Percentiles rank a stretch among this genome's conserved stretches.
Conservation (phyloP, 495 filamentous ascomycete genomes). For the Tuber microsphaerosporum region DNA sequence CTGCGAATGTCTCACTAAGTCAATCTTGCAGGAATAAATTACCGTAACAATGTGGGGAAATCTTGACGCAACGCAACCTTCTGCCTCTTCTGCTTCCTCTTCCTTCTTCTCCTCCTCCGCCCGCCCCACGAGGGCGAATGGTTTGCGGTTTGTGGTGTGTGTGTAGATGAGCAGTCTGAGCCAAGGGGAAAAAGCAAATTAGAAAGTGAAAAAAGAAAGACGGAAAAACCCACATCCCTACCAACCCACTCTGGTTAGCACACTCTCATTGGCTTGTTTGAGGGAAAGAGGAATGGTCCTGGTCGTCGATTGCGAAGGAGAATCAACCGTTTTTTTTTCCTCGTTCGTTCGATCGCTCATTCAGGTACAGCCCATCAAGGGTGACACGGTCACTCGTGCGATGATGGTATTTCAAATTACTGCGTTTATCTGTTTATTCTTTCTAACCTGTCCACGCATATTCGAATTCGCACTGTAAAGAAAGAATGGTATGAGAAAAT, state of each 20-base stretch:
- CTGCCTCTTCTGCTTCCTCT: background rate
- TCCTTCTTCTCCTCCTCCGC: background rate
- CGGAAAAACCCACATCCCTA: slow-evolving; percentile 1
- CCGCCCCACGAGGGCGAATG: slow-evolving; percentile 1
- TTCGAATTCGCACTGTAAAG: too few species aligned
- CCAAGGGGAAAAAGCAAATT: background rate
- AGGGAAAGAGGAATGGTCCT: background rate
- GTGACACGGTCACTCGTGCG: background rate
- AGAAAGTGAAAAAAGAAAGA: background rate
- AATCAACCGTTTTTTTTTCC: background rate
- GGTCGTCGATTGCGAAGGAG: slow-evolving; percentile 1
- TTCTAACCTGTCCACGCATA: too few species aligned
- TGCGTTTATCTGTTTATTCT: background rate
- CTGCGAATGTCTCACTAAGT: slow-evolving; percentile 1
- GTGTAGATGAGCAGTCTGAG: background rate
- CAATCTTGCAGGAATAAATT: slow-evolving; percentile 6
- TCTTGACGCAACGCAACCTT: slow-evolving; percentile 1
- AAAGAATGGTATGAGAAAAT: background rate
- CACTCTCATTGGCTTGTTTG: background rate
- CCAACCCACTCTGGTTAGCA: background rate
- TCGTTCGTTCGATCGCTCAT: background rate
- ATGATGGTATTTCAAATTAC: background rate
- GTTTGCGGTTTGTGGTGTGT: background rate
- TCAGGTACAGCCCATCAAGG: background rate
- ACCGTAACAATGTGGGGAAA: slow-evolving; percentile 3